phyloP scores from a whole-genome alignment of 192 early-diverging fungal genomes.

The Coemansia sp. region DNA sequence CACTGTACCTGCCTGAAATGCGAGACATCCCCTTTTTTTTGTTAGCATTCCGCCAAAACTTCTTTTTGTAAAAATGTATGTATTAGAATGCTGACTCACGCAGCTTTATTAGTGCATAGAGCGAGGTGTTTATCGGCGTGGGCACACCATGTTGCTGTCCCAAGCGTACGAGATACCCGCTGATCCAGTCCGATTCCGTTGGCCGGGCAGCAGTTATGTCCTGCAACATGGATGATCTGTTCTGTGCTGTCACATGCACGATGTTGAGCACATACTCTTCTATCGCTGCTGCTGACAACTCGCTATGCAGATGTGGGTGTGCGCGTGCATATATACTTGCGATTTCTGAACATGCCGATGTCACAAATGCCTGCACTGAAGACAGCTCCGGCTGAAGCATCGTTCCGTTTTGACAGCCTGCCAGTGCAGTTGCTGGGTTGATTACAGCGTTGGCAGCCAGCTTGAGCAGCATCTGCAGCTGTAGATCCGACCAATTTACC shows the following conservation, averaged over 20 bases:
- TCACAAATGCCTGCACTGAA: constrained; percentile 17
- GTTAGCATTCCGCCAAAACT: not conserved
- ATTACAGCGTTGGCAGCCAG: constrained; percentile 65
- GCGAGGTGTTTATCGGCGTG: constrained; percentile 39
- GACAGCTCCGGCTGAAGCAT: not conserved
- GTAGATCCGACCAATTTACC: constrained; percentile 47
- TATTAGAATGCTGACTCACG: constrained; percentile 13
- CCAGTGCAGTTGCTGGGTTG: constrained; percentile 63
- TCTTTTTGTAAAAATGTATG: not conserved
- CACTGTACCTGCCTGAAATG: not conserved
- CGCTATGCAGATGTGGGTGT: constrained; percentile 36
- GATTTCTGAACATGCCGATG: constrained; percentile 33
- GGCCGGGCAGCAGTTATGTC: constrained; percentile 38
- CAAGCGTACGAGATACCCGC: constrained; percentile 55
- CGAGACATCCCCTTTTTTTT: not conserved
- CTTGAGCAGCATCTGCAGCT: constrained; percentile 55
- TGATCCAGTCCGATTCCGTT: constrained; percentile 59
- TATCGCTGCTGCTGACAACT: constrained; percentile 30
- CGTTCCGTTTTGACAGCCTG: constrained; percentile 54
- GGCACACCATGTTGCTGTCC: constrained; percentile 52
- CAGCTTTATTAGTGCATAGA: constrained; percentile 41
- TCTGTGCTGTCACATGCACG: constrained; percentile 42
- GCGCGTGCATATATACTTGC: constrained; percentile 39
- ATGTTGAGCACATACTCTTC: constrained; percentile 41
- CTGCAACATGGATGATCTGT: constrained; percentile 57